Evolutionary conservation across 2,329 filamentous ascomycete species (phyloP), one percentile per base, ranked within the genome.

Genomic region (Fusarium sp.): DNA sequence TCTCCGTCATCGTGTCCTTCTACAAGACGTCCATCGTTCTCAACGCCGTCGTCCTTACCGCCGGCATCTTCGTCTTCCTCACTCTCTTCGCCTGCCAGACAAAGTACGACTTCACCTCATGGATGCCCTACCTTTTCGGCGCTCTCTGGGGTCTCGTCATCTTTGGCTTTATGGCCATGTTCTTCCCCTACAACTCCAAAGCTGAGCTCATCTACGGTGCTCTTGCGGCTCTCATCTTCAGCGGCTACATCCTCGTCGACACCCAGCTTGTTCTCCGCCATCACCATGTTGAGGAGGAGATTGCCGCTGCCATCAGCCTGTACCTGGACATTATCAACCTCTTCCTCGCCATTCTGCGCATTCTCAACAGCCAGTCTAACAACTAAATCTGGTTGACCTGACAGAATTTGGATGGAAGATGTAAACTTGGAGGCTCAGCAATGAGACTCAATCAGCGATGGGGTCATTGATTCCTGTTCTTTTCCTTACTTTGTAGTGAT

Each of bases 281-380:
- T 83, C 96, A 98, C 85, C 96, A 98, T 80, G 94, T 98, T 62
- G 96, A 99, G 85, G 96, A 98, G 89, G 95, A 98, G 87, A 98
- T 98, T 81, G 95, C 95, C 8, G 96, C 96, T 59, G 92, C 94
- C 11, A 98, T 99, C 83, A 96, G 94, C 81, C 89, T 99, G 58
- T 99, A 99, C 83, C 89, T 99, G 59, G 96, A 98, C 83, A 92
- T 98, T 74, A 94, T 98, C 87, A 99, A 99, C 89, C 84, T 99
- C 76, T 99, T 99, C 90, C 88, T 99, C 76, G 93, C 94, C 62
- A 99, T 99, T 80, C 87, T 99, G 80, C 90, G 96, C 80, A 98
- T 99, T 78, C 87, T 99, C 80, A 99, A 99, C 88, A 97, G 93
- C 86, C 94, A 98, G 88, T 93, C 91, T 81, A 96, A 97, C 85